Base-by-base conservation (phyloP, 768 basidiomycete genomes). In the Obba rivulosa region DNA sequence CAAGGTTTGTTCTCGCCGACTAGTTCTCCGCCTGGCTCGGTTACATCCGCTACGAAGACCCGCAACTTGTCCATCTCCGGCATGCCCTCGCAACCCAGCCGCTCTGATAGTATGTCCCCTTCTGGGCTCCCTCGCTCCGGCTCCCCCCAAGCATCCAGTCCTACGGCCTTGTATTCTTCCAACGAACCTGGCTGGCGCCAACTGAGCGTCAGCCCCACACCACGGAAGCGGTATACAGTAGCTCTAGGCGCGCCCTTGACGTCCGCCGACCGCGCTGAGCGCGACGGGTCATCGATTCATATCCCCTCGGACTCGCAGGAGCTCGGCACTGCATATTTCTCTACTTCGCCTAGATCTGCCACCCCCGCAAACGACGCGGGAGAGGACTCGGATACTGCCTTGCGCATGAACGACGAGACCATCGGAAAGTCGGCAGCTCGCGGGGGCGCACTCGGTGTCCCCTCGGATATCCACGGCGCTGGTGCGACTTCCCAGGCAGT, bases 191-290 rank as follows among this genome's bases (percentile, higher is more conserved):
- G 62, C 4, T 64, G 69, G 38, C 69, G 81, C 17, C 75, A 73
- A 14, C 68, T 73, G 4, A 85, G 81, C 57, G 74, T 82, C 1
- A 88, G 86, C 3, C 87, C 90, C 2, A 68, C 78, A 0, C 66
- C 73, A 1, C 69, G 89, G 51, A 92, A 92, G 59, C 75, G 90
- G 34, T 92, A 92, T 60, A 92, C 90, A 0, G 89, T 92, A 25
- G 89, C 90, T 0, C 74, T 92, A 0, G 88, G 87, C 9, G 84
- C 79, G 2, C 83, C 87, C 0, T 80, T 88, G 50, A 75, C 79
- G 53, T 52, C 54, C 34, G 47, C 60, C 8, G 50, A 61, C 54
- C 23, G 67, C 55, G 41, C 55, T 54, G 45, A 64, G 56, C 31
- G 53, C 31, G 36, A 57, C 8, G 67, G 64, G 3, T 25, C 37